phyloP scores from a whole-genome alignment of 768 basidiomycete genomes.

The Melanogaster broomeanus region DNA sequence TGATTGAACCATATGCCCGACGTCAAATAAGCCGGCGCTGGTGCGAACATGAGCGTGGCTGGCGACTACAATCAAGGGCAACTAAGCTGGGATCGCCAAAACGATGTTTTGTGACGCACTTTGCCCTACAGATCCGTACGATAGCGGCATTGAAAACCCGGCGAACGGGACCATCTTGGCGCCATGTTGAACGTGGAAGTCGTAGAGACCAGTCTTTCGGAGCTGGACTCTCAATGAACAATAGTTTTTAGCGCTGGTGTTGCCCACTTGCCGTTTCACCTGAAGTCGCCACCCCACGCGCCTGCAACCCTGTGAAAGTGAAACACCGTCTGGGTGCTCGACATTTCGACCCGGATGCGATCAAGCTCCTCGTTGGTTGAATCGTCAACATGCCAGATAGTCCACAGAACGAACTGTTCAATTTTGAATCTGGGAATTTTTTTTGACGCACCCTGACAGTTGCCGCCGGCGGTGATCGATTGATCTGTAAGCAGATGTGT shows the following conservation, averaged over 20 bases:
- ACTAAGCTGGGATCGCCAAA: conserved; percentile 5
- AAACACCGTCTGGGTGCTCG: background rate
- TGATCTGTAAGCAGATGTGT: too few species aligned
- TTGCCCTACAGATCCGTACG: conserved; percentile 82
- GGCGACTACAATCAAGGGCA: background rate
- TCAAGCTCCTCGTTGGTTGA: background rate
- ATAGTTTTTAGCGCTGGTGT: background rate
- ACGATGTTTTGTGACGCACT: conserved; percentile 41
- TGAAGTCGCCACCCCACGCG: conserved; percentile 21
- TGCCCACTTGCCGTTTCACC: conserved; percentile 17
- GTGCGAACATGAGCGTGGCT: conserved; percentile 63
- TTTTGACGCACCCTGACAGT: too few species aligned
- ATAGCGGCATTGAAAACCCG: conserved; percentile 91
- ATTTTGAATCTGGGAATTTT: too few species aligned
- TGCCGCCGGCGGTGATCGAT: too few species aligned
- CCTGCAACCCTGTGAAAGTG: background rate
- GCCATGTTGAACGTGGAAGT: conserved; percentile 80
- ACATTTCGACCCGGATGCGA: conserved; percentile 1
- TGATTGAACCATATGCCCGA: conserved; percentile 97
- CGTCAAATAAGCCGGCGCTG: conserved; percentile 89
- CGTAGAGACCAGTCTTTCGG: conserved; percentile 75
- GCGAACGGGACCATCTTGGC: conserved; percentile 98
- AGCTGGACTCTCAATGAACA: conserved; percentile 34
- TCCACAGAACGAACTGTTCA: conserved; percentile 2
- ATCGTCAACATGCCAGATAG: conserved; percentile 2